Evolutionary conservation across 768 basidiomycete species (phyloP), one percentile per base, ranked within the genome.

Genomic region (Tulasnella calospora): DNA sequence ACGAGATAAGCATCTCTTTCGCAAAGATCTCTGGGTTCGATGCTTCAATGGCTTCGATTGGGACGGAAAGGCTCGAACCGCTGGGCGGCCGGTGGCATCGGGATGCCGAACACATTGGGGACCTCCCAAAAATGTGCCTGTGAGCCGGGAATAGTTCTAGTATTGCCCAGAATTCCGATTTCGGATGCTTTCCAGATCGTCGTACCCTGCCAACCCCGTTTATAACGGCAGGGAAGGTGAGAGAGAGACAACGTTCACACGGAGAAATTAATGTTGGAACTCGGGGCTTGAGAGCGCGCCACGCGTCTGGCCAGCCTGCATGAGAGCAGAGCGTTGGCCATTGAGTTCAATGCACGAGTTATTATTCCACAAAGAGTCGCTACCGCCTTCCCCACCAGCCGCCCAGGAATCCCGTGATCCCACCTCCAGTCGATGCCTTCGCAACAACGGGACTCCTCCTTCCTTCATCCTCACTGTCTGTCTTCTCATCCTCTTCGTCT

Each of bases 351-450:
- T 51, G 9, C 61, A 67, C 33, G 33, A 30, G n/a, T 27, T 67
- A 7, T 67, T 27, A 67, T 67, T 57, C 55, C 55, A 57, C 61
- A 8, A 13, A 15, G 33, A 13, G 71, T 27, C 30, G 9, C 35
- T 33, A 73, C 46, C 71, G 71, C 46, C 71, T 73, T 12, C 92
- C 92, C 94, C 93, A 94, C 94, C 94, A 95, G 5, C 92, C 93
- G 35, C 93, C 93, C 35, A 95, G 85, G 77, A 94, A 82, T 78
- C 88, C 88, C 76, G 90, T 87, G 74, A 94, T 84, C 3, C 92
- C 92, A 35, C 90, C 88, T 27, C 84, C 84, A 33, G 84, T 81
- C 15, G 87, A 85, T 4, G 84, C 44, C 36, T 51, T 61, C 23
- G 21, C 19, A n/a, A 57, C 55, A 30, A 57, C 55, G 9, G 55